phyloP scores from a whole-genome alignment of 805 yeast species.

The Metschnikowia hibisci region DNA sequence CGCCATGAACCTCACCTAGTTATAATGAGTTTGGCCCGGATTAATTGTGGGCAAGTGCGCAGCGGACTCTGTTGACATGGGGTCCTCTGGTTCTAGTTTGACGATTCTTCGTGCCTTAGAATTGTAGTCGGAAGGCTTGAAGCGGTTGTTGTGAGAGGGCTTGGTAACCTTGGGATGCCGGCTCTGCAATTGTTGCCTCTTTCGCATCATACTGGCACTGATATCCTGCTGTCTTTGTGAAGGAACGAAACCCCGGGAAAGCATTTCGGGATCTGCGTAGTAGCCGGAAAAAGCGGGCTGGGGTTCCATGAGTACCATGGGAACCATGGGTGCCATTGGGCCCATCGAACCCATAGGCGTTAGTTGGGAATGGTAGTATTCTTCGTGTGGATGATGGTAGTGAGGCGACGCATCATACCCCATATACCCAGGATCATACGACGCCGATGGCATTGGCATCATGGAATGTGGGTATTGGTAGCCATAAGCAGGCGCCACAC shows the following conservation, averaged over 20 bases:
- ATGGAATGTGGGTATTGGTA: conserved; percentile 8
- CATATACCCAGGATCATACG: conserved; percentile 6
- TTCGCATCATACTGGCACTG: conserved; percentile 33
- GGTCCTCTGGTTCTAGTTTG: conserved; percentile 8
- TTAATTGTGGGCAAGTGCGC: not conserved
- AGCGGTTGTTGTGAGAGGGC: conserved; percentile 8
- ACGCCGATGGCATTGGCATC: conserved; percentile 10
- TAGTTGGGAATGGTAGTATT: conserved; percentile 8
- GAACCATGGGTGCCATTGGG: conserved; percentile 7
- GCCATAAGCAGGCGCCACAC: conserved; percentile 6
- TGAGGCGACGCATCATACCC: conserved; percentile 5
- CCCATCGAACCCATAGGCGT: conserved; percentile 6
- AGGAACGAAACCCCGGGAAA: conserved; percentile 10
- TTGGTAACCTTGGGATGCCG: conserved; percentile 10
- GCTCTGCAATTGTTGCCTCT: conserved; percentile 25
- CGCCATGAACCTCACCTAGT: not conserved
- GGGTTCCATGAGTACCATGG: conserved; percentile 9
- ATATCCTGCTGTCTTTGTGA: conserved; percentile 31
- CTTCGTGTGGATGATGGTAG: conserved; percentile 11
- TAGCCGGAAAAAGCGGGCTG: conserved; percentile 4
- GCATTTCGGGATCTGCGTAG: conserved; percentile 11
- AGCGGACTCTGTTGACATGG: conserved; percentile 8
- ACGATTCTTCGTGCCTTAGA: conserved; percentile 8
- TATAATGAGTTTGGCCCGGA: conserved; percentile 1
- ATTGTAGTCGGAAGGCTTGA: conserved; percentile 8